These are phyloP conservation scores for Bjerkandera adusta DNA, from an alignment of 1,284 basidiomycete species.

Conservation along the genomic window DNA sequence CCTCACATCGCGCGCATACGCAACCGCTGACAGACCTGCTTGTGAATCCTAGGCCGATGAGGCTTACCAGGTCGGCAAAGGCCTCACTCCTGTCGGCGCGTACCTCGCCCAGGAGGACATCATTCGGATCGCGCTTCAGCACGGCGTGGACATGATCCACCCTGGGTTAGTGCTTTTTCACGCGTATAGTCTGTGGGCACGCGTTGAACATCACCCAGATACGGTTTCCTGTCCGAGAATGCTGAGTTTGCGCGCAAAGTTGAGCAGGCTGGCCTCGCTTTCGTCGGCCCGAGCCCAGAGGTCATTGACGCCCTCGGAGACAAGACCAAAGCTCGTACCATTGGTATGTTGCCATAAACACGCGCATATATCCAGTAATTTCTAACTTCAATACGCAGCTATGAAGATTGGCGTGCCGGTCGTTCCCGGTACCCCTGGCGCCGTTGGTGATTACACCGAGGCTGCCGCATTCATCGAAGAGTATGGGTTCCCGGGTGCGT, in stretches of 20 bases:
- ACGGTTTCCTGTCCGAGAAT: conserved; percentile 98
- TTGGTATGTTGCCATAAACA: conserved; percentile 48
- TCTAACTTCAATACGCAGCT: conserved; percentile 40
- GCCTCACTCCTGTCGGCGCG: conserved; percentile 92
- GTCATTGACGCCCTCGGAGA: conserved; percentile 98
- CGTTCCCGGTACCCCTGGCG: conserved; percentile 96
- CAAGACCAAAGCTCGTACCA: conserved; percentile 94
- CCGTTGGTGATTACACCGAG: conserved; percentile 82
- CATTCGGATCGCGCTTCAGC: conserved; percentile 91
- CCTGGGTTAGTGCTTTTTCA: conserved; percentile 65
- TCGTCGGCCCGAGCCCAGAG: conserved; percentile 94
- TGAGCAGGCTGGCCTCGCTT: conserved; percentile 95
- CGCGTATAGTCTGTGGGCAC: conserved; percentile 7
- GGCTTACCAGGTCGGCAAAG: conserved; percentile 97
- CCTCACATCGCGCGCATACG: background rate
- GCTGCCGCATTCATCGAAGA: conserved; percentile 91
- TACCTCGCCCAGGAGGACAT: conserved; percentile 99
- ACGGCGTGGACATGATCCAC: conserved; percentile 99
- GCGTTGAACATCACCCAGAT: too few species aligned
- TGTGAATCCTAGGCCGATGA: conserved; percentile 83
- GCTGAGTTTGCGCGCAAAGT: conserved; percentile 95
- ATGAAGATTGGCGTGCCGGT: conserved; percentile 92
- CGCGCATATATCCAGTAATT: background rate
- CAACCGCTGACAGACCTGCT: too few species aligned
- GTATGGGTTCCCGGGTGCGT: conserved; percentile 88